phyloP scores from a whole-genome alignment of 2,329 filamentous ascomycete genomes.

The Apiospora koreana region DNA sequence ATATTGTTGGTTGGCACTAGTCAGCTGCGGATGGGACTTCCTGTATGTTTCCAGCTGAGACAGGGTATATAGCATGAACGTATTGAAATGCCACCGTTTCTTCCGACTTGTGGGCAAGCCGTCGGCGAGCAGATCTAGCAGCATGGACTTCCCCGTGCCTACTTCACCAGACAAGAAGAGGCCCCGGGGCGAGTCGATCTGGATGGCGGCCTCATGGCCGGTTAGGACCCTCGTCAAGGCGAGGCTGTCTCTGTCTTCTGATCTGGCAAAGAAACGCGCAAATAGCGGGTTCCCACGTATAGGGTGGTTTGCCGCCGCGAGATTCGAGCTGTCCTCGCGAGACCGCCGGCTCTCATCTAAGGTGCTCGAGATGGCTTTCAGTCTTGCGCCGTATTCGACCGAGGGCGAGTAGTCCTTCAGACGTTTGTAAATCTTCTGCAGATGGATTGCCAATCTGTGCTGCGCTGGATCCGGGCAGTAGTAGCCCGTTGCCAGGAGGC shows the following conservation, averaged over 20 bases:
- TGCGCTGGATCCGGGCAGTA: slow-evolving; percentile 72
- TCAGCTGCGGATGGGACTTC: slow-evolving; percentile 31
- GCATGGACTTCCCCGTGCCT: slow-evolving; percentile 81
- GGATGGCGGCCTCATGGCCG: slow-evolving; percentile 69
- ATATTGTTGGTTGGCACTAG: slow-evolving; percentile 51
- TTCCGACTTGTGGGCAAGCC: slow-evolving; percentile 74
- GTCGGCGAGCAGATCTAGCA: slow-evolving; percentile 80
- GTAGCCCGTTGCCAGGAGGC: slow-evolving; percentile 65
- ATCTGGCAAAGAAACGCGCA: slow-evolving; percentile 57
- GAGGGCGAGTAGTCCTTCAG: slow-evolving; percentile 79
- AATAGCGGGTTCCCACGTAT: slow-evolving; percentile 62
- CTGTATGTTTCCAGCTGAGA: slow-evolving; percentile 70
- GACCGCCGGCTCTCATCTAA: slow-evolving; percentile 38
- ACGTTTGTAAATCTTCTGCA: slow-evolving; percentile 74
- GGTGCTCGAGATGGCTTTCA: slow-evolving; percentile 60
- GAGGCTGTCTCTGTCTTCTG: slow-evolving; percentile 57
- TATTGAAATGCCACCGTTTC: slow-evolving; percentile 79
- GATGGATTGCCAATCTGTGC: slow-evolving; percentile 71
- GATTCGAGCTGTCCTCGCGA: slow-evolving; percentile 34
- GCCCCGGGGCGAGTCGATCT: slow-evolving; percentile 71
- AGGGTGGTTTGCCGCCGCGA: slow-evolving; percentile 55
- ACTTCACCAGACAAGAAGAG: slow-evolving; percentile 81
- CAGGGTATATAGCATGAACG: slow-evolving; percentile 79
- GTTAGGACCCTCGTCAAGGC: slow-evolving; percentile 71
- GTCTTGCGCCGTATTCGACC: slow-evolving; percentile 65